phyloP scores from a whole-genome alignment of 768 basidiomycete species.

The Sporobolomyces pararoseus region DNA sequence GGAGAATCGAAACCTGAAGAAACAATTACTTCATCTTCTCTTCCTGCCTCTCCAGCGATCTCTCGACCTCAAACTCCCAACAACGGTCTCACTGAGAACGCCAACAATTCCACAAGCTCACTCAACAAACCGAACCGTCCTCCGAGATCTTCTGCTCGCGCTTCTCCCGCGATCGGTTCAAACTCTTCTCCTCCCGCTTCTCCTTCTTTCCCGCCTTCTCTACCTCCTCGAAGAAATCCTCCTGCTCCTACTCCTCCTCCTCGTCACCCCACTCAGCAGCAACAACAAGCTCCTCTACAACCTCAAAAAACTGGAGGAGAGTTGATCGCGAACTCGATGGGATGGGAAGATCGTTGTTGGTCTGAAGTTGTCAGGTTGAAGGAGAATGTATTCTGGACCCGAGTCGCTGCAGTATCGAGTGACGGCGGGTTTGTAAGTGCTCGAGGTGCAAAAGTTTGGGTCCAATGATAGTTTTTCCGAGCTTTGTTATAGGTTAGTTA shows the following conservation, averaged over 20 bases:
- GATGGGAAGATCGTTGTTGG: conserved; percentile 47
- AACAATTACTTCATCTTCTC: background rate
- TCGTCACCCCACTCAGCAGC: conserved; percentile 6
- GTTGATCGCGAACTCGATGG: conserved; percentile 43
- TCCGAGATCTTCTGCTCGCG: conserved; percentile 21
- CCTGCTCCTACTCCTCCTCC: conserved; percentile 7
- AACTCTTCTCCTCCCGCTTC: conserved; percentile 24
- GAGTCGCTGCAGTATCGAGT: conserved; percentile 33
- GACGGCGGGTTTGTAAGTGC: conserved; percentile 23
- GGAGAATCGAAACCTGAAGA: conserved; percentile 54
- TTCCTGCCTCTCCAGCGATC: conserved; percentile 4
- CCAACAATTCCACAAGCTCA: conserved; percentile 10
- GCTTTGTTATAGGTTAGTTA: too few species aligned
- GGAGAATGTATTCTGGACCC: conserved; percentile 41
- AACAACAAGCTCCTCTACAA: background rate
- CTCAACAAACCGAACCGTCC: conserved; percentile 26
- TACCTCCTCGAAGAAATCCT: background rate
- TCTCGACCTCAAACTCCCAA: conserved; percentile 7
- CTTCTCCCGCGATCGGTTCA: conserved; percentile 19
- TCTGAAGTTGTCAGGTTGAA: conserved; percentile 40
- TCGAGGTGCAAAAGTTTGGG: conserved; percentile 34
- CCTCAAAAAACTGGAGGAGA: conserved; percentile 1
- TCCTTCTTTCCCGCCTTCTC: conserved; percentile 6
- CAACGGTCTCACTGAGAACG: background rate
- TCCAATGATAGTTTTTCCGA: conserved; percentile 17